These are phyloP conservation scores for Solanum commersonii DNA, from an alignment of 257 asterid species.

Conservation along the genomic window DNA sequence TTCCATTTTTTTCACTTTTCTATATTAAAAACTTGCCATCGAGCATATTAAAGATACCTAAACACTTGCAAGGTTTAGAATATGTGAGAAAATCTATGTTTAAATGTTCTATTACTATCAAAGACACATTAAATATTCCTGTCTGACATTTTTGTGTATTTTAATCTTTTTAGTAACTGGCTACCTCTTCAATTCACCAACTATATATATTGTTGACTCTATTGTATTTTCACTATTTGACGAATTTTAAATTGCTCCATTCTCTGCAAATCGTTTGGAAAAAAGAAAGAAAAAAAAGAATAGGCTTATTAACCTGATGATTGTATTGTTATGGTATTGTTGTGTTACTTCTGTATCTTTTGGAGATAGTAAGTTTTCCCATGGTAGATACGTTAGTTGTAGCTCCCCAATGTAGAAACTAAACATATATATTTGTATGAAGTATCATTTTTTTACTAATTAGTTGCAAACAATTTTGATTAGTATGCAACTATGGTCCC, in stretches of 20 bases:
- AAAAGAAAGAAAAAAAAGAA: not conserved
- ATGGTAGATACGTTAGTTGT: not conserved
- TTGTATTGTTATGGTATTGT: not conserved
- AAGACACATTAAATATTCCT: not conserved
- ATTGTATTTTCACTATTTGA: not conserved
- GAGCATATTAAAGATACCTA: not conserved
- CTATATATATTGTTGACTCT: not conserved
- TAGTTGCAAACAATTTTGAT: not conserved
- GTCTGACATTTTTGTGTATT: not conserved
- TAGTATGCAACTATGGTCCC: not conserved
- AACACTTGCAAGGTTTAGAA: not conserved
- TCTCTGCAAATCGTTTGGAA: not conserved
- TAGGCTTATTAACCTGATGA: not conserved
- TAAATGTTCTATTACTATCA: not conserved
- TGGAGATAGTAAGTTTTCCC: not conserved
- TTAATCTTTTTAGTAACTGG: not conserved
- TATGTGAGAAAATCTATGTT: not conserved
- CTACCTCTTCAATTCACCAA: not conserved
- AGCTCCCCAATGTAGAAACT: not conserved
- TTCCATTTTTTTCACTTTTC: not conserved
- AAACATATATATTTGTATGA: not conserved
- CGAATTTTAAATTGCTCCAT: not conserved
- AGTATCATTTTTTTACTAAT: not conserved
- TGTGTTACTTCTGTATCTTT: not conserved
- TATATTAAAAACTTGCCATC: not conserved